These are phyloP conservation scores for Cryptosporidium ubiquitum DNA, from an alignment of 169 alveolate genomes.

Conservation along the genomic window DNA sequence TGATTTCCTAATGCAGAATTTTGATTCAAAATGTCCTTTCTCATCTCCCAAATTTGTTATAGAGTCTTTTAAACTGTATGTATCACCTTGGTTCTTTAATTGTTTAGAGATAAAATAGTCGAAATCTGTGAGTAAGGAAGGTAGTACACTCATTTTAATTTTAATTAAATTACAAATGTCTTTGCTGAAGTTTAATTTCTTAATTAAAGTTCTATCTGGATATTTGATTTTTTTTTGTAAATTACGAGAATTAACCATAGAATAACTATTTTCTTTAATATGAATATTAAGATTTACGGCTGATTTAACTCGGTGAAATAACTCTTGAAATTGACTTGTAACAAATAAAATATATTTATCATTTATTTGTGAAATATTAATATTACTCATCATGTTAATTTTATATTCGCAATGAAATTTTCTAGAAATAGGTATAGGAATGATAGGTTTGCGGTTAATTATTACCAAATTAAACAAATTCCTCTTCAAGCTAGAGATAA, in stretches of 20 bases:
- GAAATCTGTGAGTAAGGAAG: slow-evolving; percentile 21
- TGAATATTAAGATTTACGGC: not conserved
- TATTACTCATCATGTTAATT: not conserved
- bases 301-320: not conserved
- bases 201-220: not conserved
- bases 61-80: not conserved
- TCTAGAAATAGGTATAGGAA: slow-evolving; percentile 50
- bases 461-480: slow-evolving; percentile 10
- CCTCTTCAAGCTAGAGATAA: not conserved
- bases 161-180: not conserved
- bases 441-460: slow-evolving; percentile 30
- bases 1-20: not conserved
- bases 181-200: not conserved
- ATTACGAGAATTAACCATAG: not conserved
- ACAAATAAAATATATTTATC: not conserved
- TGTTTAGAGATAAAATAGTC: not conserved
- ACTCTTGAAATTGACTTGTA: not conserved
- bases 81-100: not conserved
- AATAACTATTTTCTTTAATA: not conserved
- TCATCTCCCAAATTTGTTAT: slow-evolving; percentile 11
- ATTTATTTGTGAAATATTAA: not conserved
- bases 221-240: not conserved
- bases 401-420: slow-evolving; percentile 27
- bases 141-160: not conserved
- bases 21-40: not conserved